Evolutionary conservation across 768 basidiomycete species (phyloP).

Genomic region (Auricularia cornea): DNA sequence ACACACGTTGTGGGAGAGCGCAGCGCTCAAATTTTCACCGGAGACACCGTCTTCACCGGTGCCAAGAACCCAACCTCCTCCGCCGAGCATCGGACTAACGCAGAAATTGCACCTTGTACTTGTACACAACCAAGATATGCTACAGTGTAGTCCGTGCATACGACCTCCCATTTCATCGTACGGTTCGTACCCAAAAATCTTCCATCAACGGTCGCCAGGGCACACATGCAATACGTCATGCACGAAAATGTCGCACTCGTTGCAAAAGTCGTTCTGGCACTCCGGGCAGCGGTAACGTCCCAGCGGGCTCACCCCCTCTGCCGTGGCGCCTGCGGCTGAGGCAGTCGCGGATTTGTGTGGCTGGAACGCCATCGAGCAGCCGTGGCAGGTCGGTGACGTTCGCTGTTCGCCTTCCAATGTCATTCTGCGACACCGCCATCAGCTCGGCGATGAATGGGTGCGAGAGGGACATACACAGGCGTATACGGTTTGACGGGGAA

Average conservation of each 20-base stretch:
- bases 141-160: too few relatives aligned
- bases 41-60: too few relatives aligned
- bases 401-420: constrained; percentile 6
- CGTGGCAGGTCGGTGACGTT: constrained; percentile 51
- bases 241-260: constrained; percentile 93
- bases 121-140: too few relatives aligned
- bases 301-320: constrained; percentile 70
- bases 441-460: not conserved
- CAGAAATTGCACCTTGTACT: too few relatives aligned
- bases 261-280: constrained; percentile 82
- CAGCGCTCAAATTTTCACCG: too few relatives aligned
- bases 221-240: constrained; percentile 95
- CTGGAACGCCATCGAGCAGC: constrained; percentile 69
- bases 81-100: too few relatives aligned
- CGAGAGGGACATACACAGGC: constrained; percentile 56
- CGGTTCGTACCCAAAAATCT: not conserved
- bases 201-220: constrained; percentile 40
- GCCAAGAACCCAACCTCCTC: too few relatives aligned
- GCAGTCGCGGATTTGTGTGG: constrained; percentile 25
- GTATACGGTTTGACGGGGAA: constrained; percentile 88
- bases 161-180: too few relatives aligned
- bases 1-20: too few relatives aligned
- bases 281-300: constrained; percentile 87
- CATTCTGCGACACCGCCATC: constrained; percentile 7
- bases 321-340: constrained; percentile 23